Conservation (phyloP, 1,139 yeast genomes). For the Taphrina confusa region DNA sequence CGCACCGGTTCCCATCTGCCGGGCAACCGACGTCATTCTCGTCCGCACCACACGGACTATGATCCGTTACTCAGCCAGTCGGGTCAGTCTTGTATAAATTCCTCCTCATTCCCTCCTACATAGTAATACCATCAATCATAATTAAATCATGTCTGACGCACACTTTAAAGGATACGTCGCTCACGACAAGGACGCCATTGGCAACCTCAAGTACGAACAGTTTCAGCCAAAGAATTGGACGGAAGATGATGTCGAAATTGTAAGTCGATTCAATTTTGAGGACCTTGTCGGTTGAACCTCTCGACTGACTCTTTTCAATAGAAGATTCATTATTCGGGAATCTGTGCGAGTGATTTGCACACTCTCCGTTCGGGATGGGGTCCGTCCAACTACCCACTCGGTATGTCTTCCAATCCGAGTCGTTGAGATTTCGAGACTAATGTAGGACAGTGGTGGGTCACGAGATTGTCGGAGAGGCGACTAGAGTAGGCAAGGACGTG, state of each 20-base stretch:
- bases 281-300: neutral
- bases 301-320: neutral
- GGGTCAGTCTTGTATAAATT: too few relatives aligned
- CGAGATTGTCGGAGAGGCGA: constrained; percentile 60
- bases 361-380: constrained; percentile 52
- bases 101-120: too few relatives aligned
- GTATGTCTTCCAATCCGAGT: neutral
- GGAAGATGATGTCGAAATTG: constrained; percentile 41
- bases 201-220: constrained; percentile 39
- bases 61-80: too few relatives aligned
- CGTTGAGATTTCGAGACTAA: constrained; percentile 37
- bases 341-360: constrained; percentile 64
- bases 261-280: neutral
- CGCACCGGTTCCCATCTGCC: too few relatives aligned
- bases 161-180: constrained; percentile 40
- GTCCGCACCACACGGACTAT: too few relatives aligned
- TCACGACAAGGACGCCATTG: constrained; percentile 40
- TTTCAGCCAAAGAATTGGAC: constrained; percentile 40
- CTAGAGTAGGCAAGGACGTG: constrained; percentile 56
- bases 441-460: constrained; percentile 52
- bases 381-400: constrained; percentile 41
- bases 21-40: too few relatives aligned
- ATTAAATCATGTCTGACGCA: constrained; percentile 20
- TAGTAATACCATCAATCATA: too few relatives aligned
- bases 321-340: constrained; percentile 48